A percentile compares a stretch with the other conserved stretches of the same genome.
Evolutionary conservation across 1,139 yeast genomes (phyloP).

Genomic region (Torulaspora pretoriensis): DNA sequence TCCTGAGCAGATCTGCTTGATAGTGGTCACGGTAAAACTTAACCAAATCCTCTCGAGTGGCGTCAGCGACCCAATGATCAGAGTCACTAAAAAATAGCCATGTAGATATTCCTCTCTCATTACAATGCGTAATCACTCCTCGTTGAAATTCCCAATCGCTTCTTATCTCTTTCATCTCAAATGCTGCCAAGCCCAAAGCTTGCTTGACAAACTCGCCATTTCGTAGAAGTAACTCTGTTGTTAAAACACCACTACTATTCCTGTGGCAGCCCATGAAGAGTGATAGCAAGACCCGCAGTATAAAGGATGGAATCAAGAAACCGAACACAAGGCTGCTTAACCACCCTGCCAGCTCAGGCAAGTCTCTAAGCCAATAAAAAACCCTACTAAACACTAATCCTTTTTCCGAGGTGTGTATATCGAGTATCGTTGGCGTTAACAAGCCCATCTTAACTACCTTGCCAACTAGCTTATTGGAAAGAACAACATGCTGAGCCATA

Average conservation of each 20-base stretch:
- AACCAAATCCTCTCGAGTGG: constrained; percentile 45
- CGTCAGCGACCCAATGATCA: constrained; percentile 60
- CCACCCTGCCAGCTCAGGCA: constrained; percentile 19
- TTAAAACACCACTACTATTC: constrained; percentile 38
- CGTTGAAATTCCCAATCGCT: constrained; percentile 35
- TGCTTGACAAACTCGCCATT: constrained; percentile 47
- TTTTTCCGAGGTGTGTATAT: constrained; percentile 50
- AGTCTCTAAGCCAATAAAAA: constrained; percentile 13
- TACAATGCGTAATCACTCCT: constrained; percentile 46
- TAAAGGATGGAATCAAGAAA: constrained; percentile 20
- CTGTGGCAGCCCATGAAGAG: constrained; percentile 17
- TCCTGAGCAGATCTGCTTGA: constrained; percentile 9
- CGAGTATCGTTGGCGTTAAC: constrained; percentile 58
- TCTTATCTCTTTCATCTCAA: constrained; percentile 50
- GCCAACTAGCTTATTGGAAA: constrained; percentile 17
- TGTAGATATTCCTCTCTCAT: constrained; percentile 35
- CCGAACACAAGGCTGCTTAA: constrained; percentile 18
- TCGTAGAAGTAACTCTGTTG: constrained; percentile 43
- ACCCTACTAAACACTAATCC: constrained; percentile 43
- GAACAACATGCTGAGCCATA: constrained; percentile 47
- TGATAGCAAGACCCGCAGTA: constrained; percentile 17
- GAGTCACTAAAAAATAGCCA: constrained; percentile 53
- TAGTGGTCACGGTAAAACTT: constrained; percentile 37
- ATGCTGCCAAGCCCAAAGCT: constrained; percentile 49
- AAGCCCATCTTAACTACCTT: constrained; percentile 42